These are phyloP conservation scores for Lactifluus pinguis DNA, from an alignment of 768 basidiomycete genomes.

Conservation along the genomic window DNA sequence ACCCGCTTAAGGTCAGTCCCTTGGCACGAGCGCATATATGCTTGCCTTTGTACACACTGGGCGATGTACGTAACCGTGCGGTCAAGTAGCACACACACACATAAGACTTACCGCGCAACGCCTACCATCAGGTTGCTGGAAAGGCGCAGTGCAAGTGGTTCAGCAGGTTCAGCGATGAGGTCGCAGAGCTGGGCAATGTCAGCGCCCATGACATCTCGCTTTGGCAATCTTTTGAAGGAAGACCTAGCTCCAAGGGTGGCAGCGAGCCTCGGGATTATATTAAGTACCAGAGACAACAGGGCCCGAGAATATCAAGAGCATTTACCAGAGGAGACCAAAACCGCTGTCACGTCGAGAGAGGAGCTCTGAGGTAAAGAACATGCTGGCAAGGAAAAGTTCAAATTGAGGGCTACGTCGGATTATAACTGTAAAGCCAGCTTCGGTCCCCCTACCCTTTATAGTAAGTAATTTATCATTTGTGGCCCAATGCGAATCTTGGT, in stretches of 20 bases:
- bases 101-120: slow-evolving; percentile 60
- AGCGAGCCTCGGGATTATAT: slow-evolving; percentile 54
- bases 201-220: slow-evolving; percentile 74
- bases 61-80: background rate
- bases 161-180: slow-evolving; percentile 72
- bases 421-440: background rate
- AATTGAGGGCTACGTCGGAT: background rate
- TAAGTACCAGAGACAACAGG: background rate
- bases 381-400: slow-evolving; percentile 22
- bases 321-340: slow-evolving; percentile 79
- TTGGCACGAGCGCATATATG: background rate
- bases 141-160: slow-evolving; percentile 78
- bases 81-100: background rate
- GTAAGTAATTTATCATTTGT: background rate
- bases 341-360: slow-evolving; percentile 77
- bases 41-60: slow-evolving; percentile 43
- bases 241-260: slow-evolving; percentile 85
- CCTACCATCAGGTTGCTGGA: slow-evolving; percentile 89
- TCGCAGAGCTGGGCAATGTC: slow-evolving; percentile 76
- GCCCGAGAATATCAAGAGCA: background rate
- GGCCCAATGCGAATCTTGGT: background rate
- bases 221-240: slow-evolving; percentile 76
- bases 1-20: background rate
- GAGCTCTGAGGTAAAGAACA: slow-evolving; percentile 86
- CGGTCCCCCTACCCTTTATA: background rate